A percentile compares a stretch with the other conserved stretches of the same genome.
These are phyloP conservation scores for Corchorus olitorius DNA, from an alignment of 345 rosid species.

Conservation along the genomic window DNA sequence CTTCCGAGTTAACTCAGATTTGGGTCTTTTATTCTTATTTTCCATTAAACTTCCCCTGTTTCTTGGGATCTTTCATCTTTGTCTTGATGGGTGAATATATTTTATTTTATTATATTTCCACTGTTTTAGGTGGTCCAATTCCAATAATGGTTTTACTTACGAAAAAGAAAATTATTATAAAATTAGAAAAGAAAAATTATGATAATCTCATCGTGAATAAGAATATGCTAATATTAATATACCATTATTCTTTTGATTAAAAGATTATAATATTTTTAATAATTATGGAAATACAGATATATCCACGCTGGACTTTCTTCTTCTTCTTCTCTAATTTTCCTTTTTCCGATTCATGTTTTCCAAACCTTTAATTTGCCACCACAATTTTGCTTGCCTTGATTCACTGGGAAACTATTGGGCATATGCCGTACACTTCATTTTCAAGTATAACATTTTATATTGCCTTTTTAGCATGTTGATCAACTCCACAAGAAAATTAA, in stretches of 20 bases:
- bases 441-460: not conserved
- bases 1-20: not conserved
- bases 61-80: not conserved
- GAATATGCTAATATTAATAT: slow-evolving; percentile 32
- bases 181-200: not conserved
- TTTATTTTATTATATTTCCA: not conserved
- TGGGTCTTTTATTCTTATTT: not conserved
- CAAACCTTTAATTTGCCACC: not conserved
- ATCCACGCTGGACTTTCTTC: not conserved
- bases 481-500: no score
- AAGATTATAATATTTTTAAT: not conserved
- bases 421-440: not conserved
- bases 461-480: no score
- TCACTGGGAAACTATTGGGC: not conserved
- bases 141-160: slow-evolving; percentile 5
- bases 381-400: slow-evolving; percentile 14
- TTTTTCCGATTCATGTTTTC: not conserved
- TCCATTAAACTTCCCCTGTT: not conserved
- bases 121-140: not conserved
- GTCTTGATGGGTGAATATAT: not conserved
- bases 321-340: not conserved
- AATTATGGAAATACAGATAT: not conserved
- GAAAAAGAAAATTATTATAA: not conserved
- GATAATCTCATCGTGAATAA: slow-evolving; percentile 9
- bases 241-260: slow-evolving; percentile 9